Evolutionary conservation across 805 yeast species (phyloP), one percentile per base, ranked within the genome.

Genomic region (Torulaspora delbrueckii): DNA sequence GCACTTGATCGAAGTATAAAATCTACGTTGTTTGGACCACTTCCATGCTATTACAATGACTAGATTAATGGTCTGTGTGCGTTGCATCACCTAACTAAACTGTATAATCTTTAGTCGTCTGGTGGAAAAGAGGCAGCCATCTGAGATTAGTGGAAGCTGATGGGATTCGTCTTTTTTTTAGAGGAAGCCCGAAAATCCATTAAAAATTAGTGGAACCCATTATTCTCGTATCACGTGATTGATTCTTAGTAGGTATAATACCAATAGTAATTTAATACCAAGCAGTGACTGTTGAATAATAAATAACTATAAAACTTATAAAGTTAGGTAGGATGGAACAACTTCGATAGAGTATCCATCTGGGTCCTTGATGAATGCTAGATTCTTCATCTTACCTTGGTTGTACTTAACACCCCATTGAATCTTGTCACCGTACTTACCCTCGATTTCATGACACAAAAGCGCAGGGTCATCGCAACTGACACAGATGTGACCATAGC

Each of bases 331-430:
- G 35, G 67, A 63, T 43, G 81, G 78, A 39, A 84, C 67, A 43
- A 90, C 74, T 70, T 89, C 96, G 56, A 91, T 72, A 47, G 82
- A 75, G 72, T 91, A 93, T 61, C 89, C 88, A 68, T 91, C 98
- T 10, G 97, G 97, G 61, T 91, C 99, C 48, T 74, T 72, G 45
- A 91, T 65, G 56, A 87, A 84, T 2, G 87, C 97, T 63, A 84
- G 70, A 45, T 72, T 67, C 55, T 78, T 77, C 68, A 80, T 57
- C 31, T 69, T 73, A 27, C 83, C 83, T 47, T 76, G 71, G 55
- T 80, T 74, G 62, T 63, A 81, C 58, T 77, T 77, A 43, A 74
- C 68, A 4, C 78, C 67, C 84, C 89, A 85, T 53, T 72, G 74
- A 50, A 87, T 71, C 31, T 67, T 60, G 38, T 72, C 77, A 19